Evolutionary conservation across 1,284 basidiomycete species (phyloP), one percentile per base, ranked within the genome.

Genomic region (Boletus mariae): DNA sequence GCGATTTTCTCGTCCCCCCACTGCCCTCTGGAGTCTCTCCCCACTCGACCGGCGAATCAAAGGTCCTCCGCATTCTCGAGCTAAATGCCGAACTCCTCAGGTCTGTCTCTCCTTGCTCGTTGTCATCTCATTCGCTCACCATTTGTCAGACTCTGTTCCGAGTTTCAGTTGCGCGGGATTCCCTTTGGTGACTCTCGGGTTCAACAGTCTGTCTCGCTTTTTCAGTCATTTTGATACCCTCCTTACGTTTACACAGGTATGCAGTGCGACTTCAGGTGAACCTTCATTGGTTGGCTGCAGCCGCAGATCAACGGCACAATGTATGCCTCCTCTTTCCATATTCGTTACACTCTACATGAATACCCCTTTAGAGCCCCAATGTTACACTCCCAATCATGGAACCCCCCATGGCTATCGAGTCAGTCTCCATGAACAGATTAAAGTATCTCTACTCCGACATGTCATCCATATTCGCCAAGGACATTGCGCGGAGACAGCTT

Each of bases 11-110:
- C 4, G 53, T 58, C 0, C 61, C 66, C 2, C 44, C 62, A 1
- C 54, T 67, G 17, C 55, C 63, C 17, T 56, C 56, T 20, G 53
- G 55, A 15, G 26, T 57, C 26, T 49, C 64, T n/a, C 42, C 34
- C 0, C 51, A 54, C 2, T 40, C 51, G 8, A 8, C 54, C 6
- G 43, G 47, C 37, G 77, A 82, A 59, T 70, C 78, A 43, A 87
- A 84, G 68, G 80, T 84, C 32, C 71, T 74, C 31, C 71, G 76
- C 11, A 75, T 89, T 41, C 67, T 90, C 41, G 82, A 86, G 54
- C 70, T 89, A 40, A 89, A 88, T 61, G 68, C 74, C 1, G 83
- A 87, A 56, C 68, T 90, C 41, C 69, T 89, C 56, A 84, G 78
- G 87, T 88, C 51, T 37, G 76, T 55, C 38, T 45, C 37, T 42